phyloP scores from a whole-genome alignment of 345 rosid species.

The Hypericum androsaemum region DNA sequence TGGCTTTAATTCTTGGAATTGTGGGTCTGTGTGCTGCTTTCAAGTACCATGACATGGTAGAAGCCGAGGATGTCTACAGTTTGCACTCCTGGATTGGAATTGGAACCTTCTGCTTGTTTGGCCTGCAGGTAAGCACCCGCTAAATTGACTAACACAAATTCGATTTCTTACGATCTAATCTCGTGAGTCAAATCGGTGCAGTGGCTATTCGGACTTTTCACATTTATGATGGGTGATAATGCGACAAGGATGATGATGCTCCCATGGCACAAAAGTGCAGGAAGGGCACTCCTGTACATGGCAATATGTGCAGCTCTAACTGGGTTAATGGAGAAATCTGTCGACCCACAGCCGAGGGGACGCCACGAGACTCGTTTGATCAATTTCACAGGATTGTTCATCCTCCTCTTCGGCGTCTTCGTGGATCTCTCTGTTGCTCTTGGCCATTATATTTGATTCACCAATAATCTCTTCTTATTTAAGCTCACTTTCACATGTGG shows the following conservation, averaged over 20 bases:
- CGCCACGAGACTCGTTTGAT: constrained; percentile 44
- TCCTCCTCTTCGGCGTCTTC: constrained; percentile 68
- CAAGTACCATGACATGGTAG: constrained; percentile 56
- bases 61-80: constrained; percentile 37
- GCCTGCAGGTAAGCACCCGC: constrained; percentile 44
- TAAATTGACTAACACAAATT: not conserved
- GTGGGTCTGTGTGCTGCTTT: constrained; percentile 70
- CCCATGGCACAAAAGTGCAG: constrained; percentile 9
- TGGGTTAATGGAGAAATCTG: constrained; percentile 52
- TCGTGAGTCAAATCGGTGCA: constrained; percentile 14
- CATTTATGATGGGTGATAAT: constrained; percentile 19
- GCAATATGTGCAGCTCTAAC: constrained; percentile 73
- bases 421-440: constrained; percentile 69
- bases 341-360: constrained; percentile 13
- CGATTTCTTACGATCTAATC: too few relatives aligned
- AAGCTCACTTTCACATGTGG: too few relatives aligned
- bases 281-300: constrained; percentile 63
- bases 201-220: constrained; percentile 58
- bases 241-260: too few relatives aligned
- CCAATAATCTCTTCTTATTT: too few relatives aligned
- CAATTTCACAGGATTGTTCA: constrained; percentile 54
- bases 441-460: constrained; percentile 43
- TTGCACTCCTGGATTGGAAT: constrained; percentile 89
- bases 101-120: constrained; percentile 44
- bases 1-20: constrained; percentile 46